Conservation (phyloP, 1,139 yeast genomes). For the Candida pseudoviswanathii region DNA sequence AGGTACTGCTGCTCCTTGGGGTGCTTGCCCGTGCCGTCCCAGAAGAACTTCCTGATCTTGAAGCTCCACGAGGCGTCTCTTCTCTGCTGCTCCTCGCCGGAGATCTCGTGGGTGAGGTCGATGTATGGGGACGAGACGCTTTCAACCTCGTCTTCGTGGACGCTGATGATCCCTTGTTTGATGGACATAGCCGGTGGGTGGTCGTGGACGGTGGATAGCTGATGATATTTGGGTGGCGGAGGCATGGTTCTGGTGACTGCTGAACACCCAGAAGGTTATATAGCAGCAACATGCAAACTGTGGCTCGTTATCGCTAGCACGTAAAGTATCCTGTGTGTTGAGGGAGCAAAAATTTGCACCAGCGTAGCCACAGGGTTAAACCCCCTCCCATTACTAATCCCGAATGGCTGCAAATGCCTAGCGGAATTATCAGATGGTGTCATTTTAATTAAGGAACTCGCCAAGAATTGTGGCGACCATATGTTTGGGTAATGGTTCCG, state of each 20-base stretch:
- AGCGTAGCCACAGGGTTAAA: no score
- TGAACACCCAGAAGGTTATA: not conserved
- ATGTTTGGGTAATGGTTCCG: no score
- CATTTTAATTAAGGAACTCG: no score
- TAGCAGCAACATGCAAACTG: not conserved
- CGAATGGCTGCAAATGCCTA: no score
- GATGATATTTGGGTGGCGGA: no score
- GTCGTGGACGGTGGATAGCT: no score
- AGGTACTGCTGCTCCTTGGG: conserved; percentile 44
- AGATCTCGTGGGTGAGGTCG: conserved; percentile 29
- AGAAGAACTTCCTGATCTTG: conserved; percentile 34
- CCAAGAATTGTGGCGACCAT: no score
- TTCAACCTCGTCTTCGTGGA: not conserved
- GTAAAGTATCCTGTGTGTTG: no score
- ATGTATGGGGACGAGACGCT: conserved; percentile 21
- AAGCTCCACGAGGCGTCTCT: conserved; percentile 28
- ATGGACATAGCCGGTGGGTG: not conserved
- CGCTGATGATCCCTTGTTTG: not conserved
- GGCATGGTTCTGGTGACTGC: no score
- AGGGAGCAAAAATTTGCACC: no score
- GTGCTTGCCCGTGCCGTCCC: conserved; percentile 55
- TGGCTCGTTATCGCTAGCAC: not conserved
- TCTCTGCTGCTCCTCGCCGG: conserved; percentile 31
- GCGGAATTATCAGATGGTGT: no score
- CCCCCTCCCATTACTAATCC: no score